A percentile compares a stretch with the other conserved stretches of the same genome.
phyloP scores from a whole-genome alignment of 805 yeast genomes.

The Martiniozyma abietophila region DNA sequence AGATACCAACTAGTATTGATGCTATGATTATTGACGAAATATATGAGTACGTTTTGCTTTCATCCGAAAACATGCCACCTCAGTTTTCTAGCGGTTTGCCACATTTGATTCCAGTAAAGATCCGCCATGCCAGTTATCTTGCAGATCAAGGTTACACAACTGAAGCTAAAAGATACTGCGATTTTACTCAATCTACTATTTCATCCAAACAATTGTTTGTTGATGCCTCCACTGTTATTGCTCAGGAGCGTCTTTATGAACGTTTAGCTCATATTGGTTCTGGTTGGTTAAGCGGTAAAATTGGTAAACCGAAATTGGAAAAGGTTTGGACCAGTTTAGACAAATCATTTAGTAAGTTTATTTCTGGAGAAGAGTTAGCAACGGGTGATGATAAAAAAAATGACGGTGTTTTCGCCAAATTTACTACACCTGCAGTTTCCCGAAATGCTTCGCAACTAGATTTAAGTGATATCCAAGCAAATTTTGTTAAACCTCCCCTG shows the following conservation, averaged over 20 bases:
- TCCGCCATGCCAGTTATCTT: constrained; percentile 57
- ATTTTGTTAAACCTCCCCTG: too few relatives aligned
- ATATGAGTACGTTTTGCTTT: constrained; percentile 46
- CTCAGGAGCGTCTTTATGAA: constrained; percentile 32
- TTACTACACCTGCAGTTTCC: constrained; percentile 55
- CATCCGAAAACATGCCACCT: constrained; percentile 27
- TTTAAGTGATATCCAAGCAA: constrained; percentile 10
- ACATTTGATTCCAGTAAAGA: constrained; percentile 50
- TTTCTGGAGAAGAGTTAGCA: constrained; percentile 71
- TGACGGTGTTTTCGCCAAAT: constrained; percentile 59
- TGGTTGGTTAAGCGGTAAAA: constrained; percentile 66
- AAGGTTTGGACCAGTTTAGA: constrained; percentile 85
- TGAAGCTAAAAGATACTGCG: constrained; percentile 58
- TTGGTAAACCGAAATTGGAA: constrained; percentile 34
- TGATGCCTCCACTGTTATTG: constrained; percentile 26
- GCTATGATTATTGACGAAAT: constrained; percentile 54
- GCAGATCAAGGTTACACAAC: constrained; percentile 55
- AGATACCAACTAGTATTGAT: constrained; percentile 29
- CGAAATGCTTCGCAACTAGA: constrained; percentile 40
- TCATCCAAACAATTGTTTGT: constrained; percentile 30
- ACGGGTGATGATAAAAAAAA: constrained; percentile 29
- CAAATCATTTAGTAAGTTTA: constrained; percentile 66
- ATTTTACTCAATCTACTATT: constrained; percentile 33
- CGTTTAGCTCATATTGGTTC: constrained; percentile 39
- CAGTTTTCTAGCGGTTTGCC: constrained; percentile 29